These are phyloP conservation scores for Tarenaya hassleriana DNA, from an alignment of 345 rosid species.

Conservation along the genomic window DNA sequence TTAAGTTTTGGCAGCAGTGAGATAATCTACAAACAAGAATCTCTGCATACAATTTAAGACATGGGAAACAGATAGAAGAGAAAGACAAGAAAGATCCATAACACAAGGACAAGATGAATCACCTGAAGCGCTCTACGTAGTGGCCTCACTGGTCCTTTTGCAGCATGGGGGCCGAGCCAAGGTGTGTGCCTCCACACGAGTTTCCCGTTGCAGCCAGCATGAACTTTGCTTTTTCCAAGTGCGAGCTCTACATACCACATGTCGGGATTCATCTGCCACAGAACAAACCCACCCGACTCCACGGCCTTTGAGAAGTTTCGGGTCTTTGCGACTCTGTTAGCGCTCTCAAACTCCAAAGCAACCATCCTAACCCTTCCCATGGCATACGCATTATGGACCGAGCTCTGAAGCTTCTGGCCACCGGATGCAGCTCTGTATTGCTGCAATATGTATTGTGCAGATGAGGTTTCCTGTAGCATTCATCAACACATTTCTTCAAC, in stretches of 20 bases:
- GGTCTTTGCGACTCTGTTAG: slow-evolving; percentile 48
- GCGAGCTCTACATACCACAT: slow-evolving; percentile 92
- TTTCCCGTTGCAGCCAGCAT: slow-evolving; percentile 76
- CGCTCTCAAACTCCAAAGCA: slow-evolving; percentile 69
- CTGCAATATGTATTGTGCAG: slow-evolving; percentile 82
- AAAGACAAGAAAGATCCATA: not conserved
- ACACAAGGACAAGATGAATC: not conserved
- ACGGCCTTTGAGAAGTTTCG: slow-evolving; percentile 53
- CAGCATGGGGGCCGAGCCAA: slow-evolving; percentile 78
- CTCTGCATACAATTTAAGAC: too few species aligned
- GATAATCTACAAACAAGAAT: too few species aligned
- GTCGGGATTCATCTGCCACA: slow-evolving; percentile 89
- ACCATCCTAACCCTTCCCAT: slow-evolving; percentile 80
- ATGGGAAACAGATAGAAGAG: too few species aligned
- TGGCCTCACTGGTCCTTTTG: slow-evolving; percentile 77
- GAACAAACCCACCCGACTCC: slow-evolving; percentile 73
- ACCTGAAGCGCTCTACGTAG: slow-evolving; percentile 91
- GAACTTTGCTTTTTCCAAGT: slow-evolving; percentile 70
- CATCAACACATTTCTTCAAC: slow-evolving; percentile 14
- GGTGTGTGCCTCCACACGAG: slow-evolving; percentile 92
- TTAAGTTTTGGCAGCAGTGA: too few species aligned
- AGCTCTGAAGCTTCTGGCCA: slow-evolving; percentile 62
- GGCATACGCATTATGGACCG: slow-evolving; percentile 71
- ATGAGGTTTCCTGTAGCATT: slow-evolving; percentile 57
- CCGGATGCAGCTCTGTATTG: slow-evolving; percentile 88